Base-by-base conservation (phyloP, 306 rosid genomes). In the Prunus padus region DNA sequence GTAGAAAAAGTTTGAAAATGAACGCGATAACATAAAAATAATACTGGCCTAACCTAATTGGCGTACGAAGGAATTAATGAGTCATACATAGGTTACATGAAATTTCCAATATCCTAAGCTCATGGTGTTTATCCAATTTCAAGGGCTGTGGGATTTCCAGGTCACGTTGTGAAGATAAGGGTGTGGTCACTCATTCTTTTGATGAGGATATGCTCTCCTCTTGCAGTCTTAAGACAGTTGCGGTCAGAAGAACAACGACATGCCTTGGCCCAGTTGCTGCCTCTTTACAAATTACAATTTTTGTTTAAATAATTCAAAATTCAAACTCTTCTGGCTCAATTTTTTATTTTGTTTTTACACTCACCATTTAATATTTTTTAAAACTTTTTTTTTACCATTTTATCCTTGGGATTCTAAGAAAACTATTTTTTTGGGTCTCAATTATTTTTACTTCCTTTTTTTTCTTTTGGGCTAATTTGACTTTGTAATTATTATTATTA, bases 161-260 rank as follows among this genome's bases (percentile, higher is more conserved):
- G 55, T 72, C 82, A 54, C 67, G 30, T 16, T 70, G 46, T 10
- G 28, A 76, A 67, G 76, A 82, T 77, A 82, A 82, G 85, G 46
- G 56, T 28, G 12, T 50, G 67, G 11, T 51, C 57, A 18, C 22
- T 70, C 13, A 23, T 57, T 57, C 11, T 71, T 15, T 23, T 12
- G 56, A 70, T 40, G 79, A 46, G 72, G 80, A 67, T 79, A n/a
- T 54, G 74, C 42, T 69, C 37, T 4, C 31, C 20, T 37, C 69
- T 25, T 1, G 3, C 19, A 77, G 23, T 5, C 2, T 19, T 30
- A 26, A 12, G 40, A 15, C 66, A 22, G 1, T 42, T 23, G 67
- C 15, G 67, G 40, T 72, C 76, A 59, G 67, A 59, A 40, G 13
- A 72, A 40, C 45, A 57, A 40, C 54, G 42, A 40, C 66, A 4